A percentile compares a stretch with the other conserved stretches of the same genome.
These are phyloP conservation scores for Gypsophila paniculata DNA, from an alignment of 179 eudicot genomes.

Conservation along the genomic window DNA sequence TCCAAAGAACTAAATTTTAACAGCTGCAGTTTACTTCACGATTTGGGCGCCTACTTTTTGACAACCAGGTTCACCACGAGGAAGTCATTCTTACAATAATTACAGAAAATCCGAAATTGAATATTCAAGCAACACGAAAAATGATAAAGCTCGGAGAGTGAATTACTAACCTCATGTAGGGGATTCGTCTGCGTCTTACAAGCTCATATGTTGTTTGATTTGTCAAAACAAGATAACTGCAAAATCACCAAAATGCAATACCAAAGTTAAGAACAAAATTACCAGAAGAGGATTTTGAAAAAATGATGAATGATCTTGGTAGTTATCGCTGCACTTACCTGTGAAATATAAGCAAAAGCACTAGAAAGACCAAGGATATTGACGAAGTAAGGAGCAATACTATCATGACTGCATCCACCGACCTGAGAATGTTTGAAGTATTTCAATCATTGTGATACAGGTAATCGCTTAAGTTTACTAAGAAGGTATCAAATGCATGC, in stretches of 20 bases:
- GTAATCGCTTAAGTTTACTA: not conserved
- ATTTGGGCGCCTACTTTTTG: not conserved
- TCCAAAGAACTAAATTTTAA: not conserved
- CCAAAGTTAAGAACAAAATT: not conserved
- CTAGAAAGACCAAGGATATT: conserved; percentile 58
- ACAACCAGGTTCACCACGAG: not conserved
- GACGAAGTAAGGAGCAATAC: conserved; percentile 53
- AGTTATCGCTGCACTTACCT: conserved; percentile 36
- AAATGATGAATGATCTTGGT: not conserved
- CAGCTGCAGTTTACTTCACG: not conserved
- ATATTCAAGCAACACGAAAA: not conserved
- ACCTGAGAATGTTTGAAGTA: conserved; percentile 47
- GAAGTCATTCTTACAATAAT: not conserved
- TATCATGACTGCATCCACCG: conserved; percentile 66
- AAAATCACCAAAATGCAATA: conserved; percentile 10
- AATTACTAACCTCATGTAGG: conserved; percentile 70
- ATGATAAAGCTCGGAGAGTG: conserved; percentile 7
- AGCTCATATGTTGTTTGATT: conserved; percentile 97
- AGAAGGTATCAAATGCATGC: conserved; percentile 4
- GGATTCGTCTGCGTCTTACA: conserved; percentile 81
- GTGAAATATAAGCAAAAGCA: conserved; percentile 76
- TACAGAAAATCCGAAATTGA: not conserved
- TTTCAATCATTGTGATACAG: not conserved
- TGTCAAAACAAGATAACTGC: conserved; percentile 81
- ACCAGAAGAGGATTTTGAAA: not conserved